Conservation (phyloP, 2,329 filamentous ascomycete genomes). For the Chaetothyriales sp. region DNA sequence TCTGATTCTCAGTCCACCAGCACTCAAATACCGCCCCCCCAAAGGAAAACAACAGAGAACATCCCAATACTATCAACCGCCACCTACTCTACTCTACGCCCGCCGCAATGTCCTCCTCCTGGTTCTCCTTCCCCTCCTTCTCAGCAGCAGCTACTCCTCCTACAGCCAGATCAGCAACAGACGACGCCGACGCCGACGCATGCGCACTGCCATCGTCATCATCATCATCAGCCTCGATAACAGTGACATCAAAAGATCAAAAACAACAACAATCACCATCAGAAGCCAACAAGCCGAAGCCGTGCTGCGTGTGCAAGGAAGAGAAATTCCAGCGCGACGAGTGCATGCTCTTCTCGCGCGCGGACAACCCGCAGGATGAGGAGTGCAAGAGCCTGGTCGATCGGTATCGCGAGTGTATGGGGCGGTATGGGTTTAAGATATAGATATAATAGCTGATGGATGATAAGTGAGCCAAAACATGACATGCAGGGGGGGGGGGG, state of each 20-base stretch:
- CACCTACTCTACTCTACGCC: no score
- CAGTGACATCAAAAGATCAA: not conserved
- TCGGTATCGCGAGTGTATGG: constrained; percentile 84
- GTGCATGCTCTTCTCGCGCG: constrained; percentile 94
- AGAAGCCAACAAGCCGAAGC: constrained; percentile 30
- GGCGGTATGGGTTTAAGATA: constrained; percentile 71
- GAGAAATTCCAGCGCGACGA: constrained; percentile 89
- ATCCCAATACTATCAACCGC: no score
- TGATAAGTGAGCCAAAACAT: no score
- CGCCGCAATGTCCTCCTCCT: no score
- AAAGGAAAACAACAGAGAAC: no score
- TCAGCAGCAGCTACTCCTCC: not conserved
- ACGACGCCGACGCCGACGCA: not conserved
- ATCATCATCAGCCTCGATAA: not conserved
- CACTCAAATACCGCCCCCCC: no score
- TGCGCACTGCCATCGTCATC: not conserved
- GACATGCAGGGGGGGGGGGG: no score
- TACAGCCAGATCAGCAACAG: not conserved
- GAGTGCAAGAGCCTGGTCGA: constrained; percentile 74
- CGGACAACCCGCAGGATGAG: constrained; percentile 56
- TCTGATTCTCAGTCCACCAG: no score
- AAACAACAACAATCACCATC: no score
- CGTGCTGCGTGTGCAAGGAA: constrained; percentile 94
- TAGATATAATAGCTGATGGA: constrained; percentile 13
- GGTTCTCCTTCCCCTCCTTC: no score